Conservation (phyloP, 176 grass and related monocot genomes). For the Ampelocalamus luodianensis region DNA sequence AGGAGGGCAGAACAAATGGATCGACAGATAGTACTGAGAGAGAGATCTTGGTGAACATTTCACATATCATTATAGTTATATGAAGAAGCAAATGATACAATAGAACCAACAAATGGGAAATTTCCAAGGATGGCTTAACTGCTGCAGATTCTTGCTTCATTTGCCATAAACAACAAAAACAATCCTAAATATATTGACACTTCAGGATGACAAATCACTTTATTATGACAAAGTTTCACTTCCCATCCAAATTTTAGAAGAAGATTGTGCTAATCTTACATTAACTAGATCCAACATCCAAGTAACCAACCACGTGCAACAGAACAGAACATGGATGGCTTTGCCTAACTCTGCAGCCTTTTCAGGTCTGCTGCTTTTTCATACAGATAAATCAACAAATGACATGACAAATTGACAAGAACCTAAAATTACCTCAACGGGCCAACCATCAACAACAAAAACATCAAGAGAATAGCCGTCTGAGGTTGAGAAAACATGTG, state of each 20-base stretch:
- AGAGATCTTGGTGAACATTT: not conserved
- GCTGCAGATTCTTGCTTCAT: not conserved
- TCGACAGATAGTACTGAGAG: not conserved
- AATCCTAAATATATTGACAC: slow-evolving; percentile 22
- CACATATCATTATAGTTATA: not conserved
- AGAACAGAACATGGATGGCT: slow-evolving; percentile 8
- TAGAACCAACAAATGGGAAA: not conserved
- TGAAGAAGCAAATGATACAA: not conserved
- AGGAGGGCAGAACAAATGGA: not conserved
- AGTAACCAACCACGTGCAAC: not conserved
- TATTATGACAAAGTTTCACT: not conserved
- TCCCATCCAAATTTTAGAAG: not conserved
- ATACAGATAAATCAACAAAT: slow-evolving; percentile 37
- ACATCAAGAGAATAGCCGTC: slow-evolving; percentile 97
- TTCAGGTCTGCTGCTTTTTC: not conserved
- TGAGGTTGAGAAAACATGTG: slow-evolving; percentile 89
- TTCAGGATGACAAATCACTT: not conserved
- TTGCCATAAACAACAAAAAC: not conserved
- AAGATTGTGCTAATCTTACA: not conserved
- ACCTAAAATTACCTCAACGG: slow-evolving; percentile 64
- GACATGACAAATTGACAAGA: slow-evolving; percentile 3
- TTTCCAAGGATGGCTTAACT: not conserved
- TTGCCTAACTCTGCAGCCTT: not conserved
- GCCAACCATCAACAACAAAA: slow-evolving; percentile 99
- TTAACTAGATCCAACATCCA: not conserved